Base-by-base conservation (phyloP, 2,329 filamentous ascomycete genomes). In the Pestalotiopsis sp. region DNA sequence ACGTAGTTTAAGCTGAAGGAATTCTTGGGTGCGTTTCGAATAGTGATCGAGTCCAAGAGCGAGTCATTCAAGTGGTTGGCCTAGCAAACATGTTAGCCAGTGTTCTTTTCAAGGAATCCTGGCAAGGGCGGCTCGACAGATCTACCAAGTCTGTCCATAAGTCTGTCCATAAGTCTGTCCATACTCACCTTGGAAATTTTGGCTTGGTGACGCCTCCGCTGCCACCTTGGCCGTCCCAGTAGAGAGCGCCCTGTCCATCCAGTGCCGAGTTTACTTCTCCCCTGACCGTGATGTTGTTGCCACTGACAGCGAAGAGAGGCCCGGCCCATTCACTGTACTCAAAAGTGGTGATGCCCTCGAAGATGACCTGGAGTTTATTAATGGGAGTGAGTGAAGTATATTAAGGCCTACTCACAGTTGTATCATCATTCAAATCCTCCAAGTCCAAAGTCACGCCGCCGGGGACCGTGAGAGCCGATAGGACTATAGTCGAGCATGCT, bases 281-380 rank as follows among this genome's bases (percentile, higher is more conserved):
- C 13, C 76, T 75, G 66, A 85, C 77, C 58, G 77, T 81, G 72
- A 85, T 80, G 64, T 77, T 73, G 20, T 74, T 82, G 39, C 86
- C 86, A n/a, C 82, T 83, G 68, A 88, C 79, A 23, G 79, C 80
- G 72, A 88, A 82, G 56, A 88, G 77, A 41, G 86, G 85, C 3
- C 86, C 86, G 9, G 72, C 70, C 85, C 85, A 88, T 73, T 86
- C 83, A 71, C 84, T 80, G 78, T 87, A 87, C 41, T 81, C 86
- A 49, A 66, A 66, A 3, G 78, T 66, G 7, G 65, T 66, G 4
- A 6, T 60, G 25, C 65, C 65, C n/a, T 60, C 31, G 36, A 66
- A 66, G 36, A 66, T 23, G 12, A 66, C 57, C 65, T 66, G 13
- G 7, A 11, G 25, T 17, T 3, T 31, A 13, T 64, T 3, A 4